These are phyloP conservation scores for Beauveria rudraprayagi DNA, from an alignment of 2,329 filamentous ascomycete species.

Conservation along the genomic window DNA sequence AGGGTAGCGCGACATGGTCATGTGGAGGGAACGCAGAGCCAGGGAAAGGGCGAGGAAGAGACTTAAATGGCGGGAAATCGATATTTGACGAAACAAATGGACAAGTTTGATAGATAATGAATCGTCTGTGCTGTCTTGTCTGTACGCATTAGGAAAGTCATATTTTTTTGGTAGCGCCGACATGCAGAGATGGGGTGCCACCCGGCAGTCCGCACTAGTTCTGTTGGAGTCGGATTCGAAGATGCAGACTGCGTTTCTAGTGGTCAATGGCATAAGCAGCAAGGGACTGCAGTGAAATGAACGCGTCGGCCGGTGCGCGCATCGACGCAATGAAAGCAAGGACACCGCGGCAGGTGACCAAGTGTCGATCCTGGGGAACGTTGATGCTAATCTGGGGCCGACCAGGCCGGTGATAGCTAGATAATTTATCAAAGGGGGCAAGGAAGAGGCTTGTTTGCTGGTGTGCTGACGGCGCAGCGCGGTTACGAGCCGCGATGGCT, in stretches of 20 bases:
- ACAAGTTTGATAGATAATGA: neutral
- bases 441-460: neutral
- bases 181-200: too few relatives aligned
- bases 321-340: neutral
- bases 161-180: too few relatives aligned
- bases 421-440: too few relatives aligned
- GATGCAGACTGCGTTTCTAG: too few relatives aligned
- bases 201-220: too few relatives aligned
- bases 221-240: too few relatives aligned
- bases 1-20: neutral
- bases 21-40: neutral
- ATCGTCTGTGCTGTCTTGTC: neutral
- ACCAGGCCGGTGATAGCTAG: neutral
- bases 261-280: neutral
- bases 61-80: neutral
- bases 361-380: neutral
- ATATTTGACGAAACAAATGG: neutral
- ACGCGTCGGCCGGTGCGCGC: neutral
- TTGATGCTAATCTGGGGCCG: neutral
- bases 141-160: too few relatives aligned
- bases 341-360: too few relatives aligned
- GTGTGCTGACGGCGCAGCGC: neutral
- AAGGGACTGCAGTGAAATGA: neutral
- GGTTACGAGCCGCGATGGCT: conserved; percentile 2
- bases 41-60: neutral